Evolutionary conservation across 768 basidiomycete species (phyloP).

Genomic region (Tulasnella sp.): DNA sequence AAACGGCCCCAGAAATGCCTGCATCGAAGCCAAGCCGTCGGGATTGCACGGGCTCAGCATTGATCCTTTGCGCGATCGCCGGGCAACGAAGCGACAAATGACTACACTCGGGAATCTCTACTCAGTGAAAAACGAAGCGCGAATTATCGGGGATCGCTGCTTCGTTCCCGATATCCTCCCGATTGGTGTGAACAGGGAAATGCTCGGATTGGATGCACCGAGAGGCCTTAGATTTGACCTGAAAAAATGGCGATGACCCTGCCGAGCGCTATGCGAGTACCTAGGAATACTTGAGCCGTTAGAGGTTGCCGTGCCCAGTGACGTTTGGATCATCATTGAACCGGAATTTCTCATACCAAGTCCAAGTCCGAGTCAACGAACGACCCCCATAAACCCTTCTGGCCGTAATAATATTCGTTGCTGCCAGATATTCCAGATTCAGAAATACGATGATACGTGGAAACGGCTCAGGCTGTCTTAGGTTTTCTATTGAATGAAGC

Average conservation of each 20-base stretch:
- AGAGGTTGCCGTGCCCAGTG: background rate
- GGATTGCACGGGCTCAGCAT: background rate
- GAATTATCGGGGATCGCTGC: background rate
- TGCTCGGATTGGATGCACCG: background rate
- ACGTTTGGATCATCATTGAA: background rate
- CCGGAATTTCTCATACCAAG: background rate
- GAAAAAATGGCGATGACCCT: background rate
- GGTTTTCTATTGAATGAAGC: background rate
- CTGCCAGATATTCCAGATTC: background rate
- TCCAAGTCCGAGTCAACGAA: too few species aligned
- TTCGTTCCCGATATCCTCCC: slow-evolving; percentile 1
- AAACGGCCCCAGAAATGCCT: background rate
- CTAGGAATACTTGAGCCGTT: background rate
- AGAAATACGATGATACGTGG: background rate
- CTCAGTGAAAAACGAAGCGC: background rate
- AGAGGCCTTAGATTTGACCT: background rate
- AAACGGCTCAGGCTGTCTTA: background rate
- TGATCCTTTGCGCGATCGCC: background rate
- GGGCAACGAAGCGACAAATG: background rate
- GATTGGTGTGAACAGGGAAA: background rate
- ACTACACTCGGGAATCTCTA: background rate
- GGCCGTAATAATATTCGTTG: too few species aligned
- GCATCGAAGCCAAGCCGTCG: background rate
- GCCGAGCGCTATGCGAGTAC: background rate
- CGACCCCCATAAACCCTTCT: background rate